A percentile compares a stretch with the other conserved stretches of the same genome.
These are phyloP conservation scores for Pseudonitzschia delicatissima DNA, from an alignment of 108 stramenopile species.

Conservation along the genomic window DNA sequence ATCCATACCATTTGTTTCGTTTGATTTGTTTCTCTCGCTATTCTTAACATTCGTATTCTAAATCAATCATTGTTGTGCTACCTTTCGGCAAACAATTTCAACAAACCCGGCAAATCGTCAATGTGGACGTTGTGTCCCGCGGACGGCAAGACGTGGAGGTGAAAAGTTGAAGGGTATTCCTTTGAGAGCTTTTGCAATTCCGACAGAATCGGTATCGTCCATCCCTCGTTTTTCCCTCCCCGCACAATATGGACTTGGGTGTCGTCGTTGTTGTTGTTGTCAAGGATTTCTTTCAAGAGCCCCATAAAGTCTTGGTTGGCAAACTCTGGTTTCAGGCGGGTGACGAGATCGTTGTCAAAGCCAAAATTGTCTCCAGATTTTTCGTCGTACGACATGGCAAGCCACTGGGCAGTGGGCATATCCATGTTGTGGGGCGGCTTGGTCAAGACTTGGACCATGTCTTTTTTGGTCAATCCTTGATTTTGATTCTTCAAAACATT, in stretches of 20 bases:
- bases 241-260: constrained; percentile 58
- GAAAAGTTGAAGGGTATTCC: constrained; percentile 33
- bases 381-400: constrained; percentile 38
- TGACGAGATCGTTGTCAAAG: constrained; percentile 70
- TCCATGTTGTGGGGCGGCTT: constrained; percentile 23
- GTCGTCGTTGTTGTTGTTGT: not conserved
- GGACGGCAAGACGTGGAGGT: constrained; percentile 64
- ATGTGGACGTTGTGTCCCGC: constrained; percentile 92
- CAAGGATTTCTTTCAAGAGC: constrained; percentile 36
- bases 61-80: not conserved
- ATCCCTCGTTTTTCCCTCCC: constrained; percentile 70
- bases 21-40: no score
- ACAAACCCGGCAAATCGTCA: constrained; percentile 74
- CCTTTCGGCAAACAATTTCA: constrained; percentile 36
- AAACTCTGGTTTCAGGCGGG: constrained; percentile 64
- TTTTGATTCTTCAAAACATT: constrained; percentile 5
- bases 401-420: constrained; percentile 43
- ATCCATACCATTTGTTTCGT: no score
- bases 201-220: constrained; percentile 47
- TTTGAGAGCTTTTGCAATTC: constrained; percentile 27
- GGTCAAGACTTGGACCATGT: constrained; percentile 15
- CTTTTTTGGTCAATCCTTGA: constrained; percentile 13
- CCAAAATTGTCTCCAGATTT: constrained; percentile 42
- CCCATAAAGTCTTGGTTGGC: constrained; percentile 53
- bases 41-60: no score